Evolutionary conservation across 495 filamentous ascomycete species (phyloP), one percentile per base, ranked within the genome.

Genomic region (Filosporella fistucella): DNA sequence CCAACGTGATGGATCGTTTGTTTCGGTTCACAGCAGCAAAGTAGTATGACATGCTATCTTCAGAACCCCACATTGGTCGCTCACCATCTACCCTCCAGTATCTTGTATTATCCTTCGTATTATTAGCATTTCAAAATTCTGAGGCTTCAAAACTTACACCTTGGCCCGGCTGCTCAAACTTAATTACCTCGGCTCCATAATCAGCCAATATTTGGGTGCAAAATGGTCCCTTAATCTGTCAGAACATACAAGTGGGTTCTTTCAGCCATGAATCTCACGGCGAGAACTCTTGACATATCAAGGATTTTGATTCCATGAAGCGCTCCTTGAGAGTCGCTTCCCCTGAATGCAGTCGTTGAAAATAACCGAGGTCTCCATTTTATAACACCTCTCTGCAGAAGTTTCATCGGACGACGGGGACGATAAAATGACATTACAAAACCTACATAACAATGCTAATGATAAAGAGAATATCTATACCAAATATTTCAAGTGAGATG

Each of bases 61-160:
- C 14, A 10, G 22, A 2, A 21, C 25, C 28, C 4, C 22, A 18
- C 1, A 18, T 32, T 14, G 9, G 23, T n/a, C 23, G 14, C 4
- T 30, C 12, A 14, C 22, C 21, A 25, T 40, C n/a, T 6, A 35
- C 70, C 44, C 91, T 13, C 91, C 91, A 4, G 86, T 85, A n/a
- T 75, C 67, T 21, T 16, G 39, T 42, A 47, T 39, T 35, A 16
- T 30, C 23, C 39, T 26, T 32, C 16, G 24, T 74, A 72, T 26
- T 71, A 76, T 23, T 72, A 55, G 24, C 68, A 58, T 91, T 86
- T 39, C 76, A 75, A 21, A 90, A 91, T 67, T 90, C 96, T 18
- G 91, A 91, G 14, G 91, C 91, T 1, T 91, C 91, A 91, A 91
- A 96, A 61, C 96, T 91, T 58, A 96, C 91, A 21, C 91, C 91